Conservation (phyloP, 352 stramenopile species). For the Aphanomyces cochlioides region DNA sequence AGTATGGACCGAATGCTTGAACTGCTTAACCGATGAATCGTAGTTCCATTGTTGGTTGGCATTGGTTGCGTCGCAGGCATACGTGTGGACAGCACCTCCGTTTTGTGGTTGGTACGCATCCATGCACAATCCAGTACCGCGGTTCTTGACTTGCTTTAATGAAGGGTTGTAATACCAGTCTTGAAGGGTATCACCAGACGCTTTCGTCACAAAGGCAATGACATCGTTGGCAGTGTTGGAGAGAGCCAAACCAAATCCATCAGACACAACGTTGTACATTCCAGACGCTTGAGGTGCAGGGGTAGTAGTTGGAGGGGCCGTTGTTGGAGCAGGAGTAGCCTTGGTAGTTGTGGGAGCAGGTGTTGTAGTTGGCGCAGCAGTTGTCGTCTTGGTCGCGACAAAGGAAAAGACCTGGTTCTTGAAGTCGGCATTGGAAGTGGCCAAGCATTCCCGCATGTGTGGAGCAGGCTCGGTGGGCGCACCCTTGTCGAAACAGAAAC, state of each 20-base stretch:
- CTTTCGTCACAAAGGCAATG: not conserved
- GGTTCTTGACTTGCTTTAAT: constrained; percentile 22
- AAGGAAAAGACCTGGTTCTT: not conserved
- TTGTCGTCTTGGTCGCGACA: not conserved
- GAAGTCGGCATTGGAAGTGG: not conserved
- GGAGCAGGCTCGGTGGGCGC: not conserved
- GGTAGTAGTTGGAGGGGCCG: not conserved
- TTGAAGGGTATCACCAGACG: not conserved
- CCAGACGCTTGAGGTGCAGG: not conserved
- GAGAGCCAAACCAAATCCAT: not conserved
- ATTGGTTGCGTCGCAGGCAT: constrained; percentile 48
- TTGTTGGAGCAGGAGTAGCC: not conserved
- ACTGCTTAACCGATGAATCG: constrained; percentile 40
- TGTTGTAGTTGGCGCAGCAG: no score
- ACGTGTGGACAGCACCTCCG: constrained; percentile 55
- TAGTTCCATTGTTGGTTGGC: constrained; percentile 65
- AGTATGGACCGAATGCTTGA: constrained; percentile 43
- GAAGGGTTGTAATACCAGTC: not conserved
- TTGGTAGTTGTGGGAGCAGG: not conserved
- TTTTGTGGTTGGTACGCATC: constrained; percentile 43
- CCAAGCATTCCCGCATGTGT: constrained; percentile 13
- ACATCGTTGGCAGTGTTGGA: not conserved
- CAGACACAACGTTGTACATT: not conserved
- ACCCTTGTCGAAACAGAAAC: constrained; percentile 51
- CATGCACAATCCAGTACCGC: constrained; percentile 14